Evolutionary conservation across 1,139 yeast genomes (phyloP).

Genomic region (Pichia sp.): DNA sequence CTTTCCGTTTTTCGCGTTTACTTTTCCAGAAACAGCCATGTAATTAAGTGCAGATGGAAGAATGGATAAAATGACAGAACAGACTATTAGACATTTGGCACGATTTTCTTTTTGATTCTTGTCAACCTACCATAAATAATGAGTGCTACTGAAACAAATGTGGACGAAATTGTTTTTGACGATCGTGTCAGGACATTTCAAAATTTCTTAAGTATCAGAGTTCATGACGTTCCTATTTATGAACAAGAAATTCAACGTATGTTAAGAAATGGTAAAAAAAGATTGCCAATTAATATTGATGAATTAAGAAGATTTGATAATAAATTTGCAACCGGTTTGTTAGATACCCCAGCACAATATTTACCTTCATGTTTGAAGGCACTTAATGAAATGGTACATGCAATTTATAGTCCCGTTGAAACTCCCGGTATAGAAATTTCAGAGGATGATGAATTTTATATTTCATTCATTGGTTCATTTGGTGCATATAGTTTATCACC

Average conservation of each 20-base stretch:
- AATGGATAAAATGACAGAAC: background rate
- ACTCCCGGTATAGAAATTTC: conserved; percentile 46
- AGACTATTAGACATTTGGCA: background rate
- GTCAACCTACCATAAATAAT: background rate
- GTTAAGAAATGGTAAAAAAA: conserved; percentile 58
- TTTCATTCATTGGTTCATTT: conserved; percentile 86
- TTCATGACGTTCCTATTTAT: conserved; percentile 47
- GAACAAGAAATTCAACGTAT: conserved; percentile 63
- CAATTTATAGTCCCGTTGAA: conserved; percentile 54
- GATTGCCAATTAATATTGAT: conserved; percentile 75
- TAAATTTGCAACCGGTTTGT: conserved; percentile 70
- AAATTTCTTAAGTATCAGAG: conserved; percentile 64
- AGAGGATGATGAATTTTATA: conserved; percentile 60
- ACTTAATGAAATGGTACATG: conserved; percentile 68
- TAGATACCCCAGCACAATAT: conserved; percentile 74
- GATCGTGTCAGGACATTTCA: conserved; percentile 87
- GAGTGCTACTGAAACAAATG: conserved; percentile 3
- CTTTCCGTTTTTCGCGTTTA: background rate
- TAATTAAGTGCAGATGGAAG: conserved; percentile 1
- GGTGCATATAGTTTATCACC: conserved; percentile 88
- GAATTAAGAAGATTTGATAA: conserved; percentile 82
- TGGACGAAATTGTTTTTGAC: conserved; percentile 31
- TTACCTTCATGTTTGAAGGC: conserved; percentile 90
- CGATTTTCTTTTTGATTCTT: background rate
- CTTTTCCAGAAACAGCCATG: conserved; percentile 7